These are phyloP conservation scores for Sequoia sempervirens DNA, from an alignment of 75 land plant species.

Conservation along the genomic window DNA sequence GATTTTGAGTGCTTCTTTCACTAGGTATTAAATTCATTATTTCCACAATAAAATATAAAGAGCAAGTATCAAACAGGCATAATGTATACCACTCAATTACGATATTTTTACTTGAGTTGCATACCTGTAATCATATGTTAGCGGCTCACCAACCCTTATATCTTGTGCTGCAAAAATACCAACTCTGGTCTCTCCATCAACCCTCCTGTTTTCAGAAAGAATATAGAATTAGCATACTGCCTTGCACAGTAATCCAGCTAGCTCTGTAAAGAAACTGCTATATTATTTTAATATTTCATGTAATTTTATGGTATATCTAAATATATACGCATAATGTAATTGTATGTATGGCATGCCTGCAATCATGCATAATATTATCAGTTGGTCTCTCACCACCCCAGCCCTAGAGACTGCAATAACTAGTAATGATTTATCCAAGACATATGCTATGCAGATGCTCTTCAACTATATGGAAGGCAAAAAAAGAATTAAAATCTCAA, in stretches of 20 bases:
- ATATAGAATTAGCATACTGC: background rate
- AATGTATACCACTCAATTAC: background rate
- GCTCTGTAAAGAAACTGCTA: background rate
- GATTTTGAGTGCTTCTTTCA: background rate
- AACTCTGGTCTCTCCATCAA: conserved; percentile 90
- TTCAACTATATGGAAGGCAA: background rate
- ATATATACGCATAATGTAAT: background rate
- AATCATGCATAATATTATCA: background rate
- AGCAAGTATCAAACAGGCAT: background rate
- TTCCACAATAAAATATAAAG: background rate
- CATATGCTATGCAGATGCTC: background rate
- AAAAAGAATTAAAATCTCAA: background rate
- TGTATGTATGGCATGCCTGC: background rate
- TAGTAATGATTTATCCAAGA: background rate
- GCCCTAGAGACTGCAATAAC: background rate
- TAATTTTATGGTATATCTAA: background rate
- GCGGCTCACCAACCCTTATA: conserved; percentile 70
- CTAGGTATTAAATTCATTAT: background rate
- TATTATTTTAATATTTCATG: background rate
- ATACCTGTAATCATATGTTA: conserved; percentile 98
- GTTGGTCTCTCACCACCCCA: background rate
- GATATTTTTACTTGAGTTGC: background rate
- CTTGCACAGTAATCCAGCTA: background rate
- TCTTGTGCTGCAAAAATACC: conserved; percentile 85
- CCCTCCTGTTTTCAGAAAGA: conserved; percentile 53